Conservation (phyloP, 805 yeast genomes). For the Nakazawaea ernobii region DNA sequence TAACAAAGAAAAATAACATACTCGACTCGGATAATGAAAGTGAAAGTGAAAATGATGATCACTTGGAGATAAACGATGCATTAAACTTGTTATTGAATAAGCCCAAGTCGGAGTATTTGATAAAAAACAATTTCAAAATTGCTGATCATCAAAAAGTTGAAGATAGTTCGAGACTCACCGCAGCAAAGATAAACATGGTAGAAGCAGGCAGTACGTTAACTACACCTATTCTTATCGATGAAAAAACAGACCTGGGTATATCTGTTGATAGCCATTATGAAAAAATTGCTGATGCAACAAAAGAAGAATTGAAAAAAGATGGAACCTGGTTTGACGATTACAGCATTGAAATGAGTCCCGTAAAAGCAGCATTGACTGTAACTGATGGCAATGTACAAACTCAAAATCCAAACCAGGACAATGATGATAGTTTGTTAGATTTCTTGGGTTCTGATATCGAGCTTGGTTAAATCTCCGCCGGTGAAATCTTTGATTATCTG, state of each 20-base stretch:
- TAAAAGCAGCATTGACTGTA: too few relatives aligned
- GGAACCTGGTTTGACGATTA: not conserved
- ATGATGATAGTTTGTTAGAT: constrained; percentile 11
- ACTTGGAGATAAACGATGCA: not conserved
- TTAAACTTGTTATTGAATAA: not conserved
- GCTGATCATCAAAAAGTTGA: too few relatives aligned
- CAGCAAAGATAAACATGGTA: too few relatives aligned
- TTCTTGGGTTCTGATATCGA: constrained; percentile 23
- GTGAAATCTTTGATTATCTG: constrained; percentile 20
- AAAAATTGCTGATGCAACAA: not conserved
- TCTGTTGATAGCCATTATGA: not conserved
- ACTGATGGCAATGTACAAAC: not conserved
- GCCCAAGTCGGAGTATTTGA: not conserved
- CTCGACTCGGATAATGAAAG: not conserved
- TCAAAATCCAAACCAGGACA: not conserved
- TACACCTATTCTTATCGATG: too few relatives aligned
- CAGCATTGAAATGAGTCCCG: not conserved
- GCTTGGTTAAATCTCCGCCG: constrained; percentile 12
- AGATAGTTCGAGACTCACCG: too few relatives aligned
- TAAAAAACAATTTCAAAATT: too few relatives aligned
- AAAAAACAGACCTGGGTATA: not conserved
- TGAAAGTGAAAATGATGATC: not conserved
- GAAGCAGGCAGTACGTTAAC: too few relatives aligned
- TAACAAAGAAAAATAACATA: not conserved
- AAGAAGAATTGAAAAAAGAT: not conserved